Evolutionary conservation across 2,329 filamentous ascomycete species (phyloP), one percentile per base, ranked within the genome.

Genomic region (Fusarium palustre): DNA sequence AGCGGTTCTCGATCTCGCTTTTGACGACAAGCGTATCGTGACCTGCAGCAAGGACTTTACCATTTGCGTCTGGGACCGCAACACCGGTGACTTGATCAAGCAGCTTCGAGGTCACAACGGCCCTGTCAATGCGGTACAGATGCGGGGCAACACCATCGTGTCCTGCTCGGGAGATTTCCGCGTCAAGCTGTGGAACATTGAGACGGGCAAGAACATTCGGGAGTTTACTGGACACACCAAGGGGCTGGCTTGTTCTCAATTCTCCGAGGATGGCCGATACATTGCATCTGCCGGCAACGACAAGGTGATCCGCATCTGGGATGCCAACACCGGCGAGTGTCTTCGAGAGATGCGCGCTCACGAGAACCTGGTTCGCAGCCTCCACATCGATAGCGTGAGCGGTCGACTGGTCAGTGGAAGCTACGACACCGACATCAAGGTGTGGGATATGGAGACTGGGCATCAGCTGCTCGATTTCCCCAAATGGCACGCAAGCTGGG

Each of bases 401-500:
- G 91, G 92, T 20, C 89, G 96, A 49, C 89, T 99, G 31, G 87
- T 99, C 63, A 97, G 92, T 71, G 96, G 93, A 20, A 96, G 92
- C 77, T 99, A 99, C 79, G 96, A 99, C 78, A 92, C 93, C 74
- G 94, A 95, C 74, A 94, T 99, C 77, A 97, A 97, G 77, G 93
- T 98, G 2, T 97, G 94, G 80, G 92, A 97, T 78, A 91, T 96
- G 81, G 89, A 90, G 69, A 91, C 90, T 4, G 95, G 94, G 34
- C 83, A 90, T 47, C 86, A 93, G 71, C 86, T 95, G 64, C 88
- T 97, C 66, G 90, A 94, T 73, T 95, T 97, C 75, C 92, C 94
- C n/a, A 90, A 92, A 71, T 98, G 94, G 94, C 97, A 97, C 61
- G 91, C 91, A 13, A 97, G 93, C 80, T 99, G 96, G 96, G 97